phyloP scores from a whole-genome alignment of 208 protist genomes.

The Leishmania martiniquensis region DNA sequence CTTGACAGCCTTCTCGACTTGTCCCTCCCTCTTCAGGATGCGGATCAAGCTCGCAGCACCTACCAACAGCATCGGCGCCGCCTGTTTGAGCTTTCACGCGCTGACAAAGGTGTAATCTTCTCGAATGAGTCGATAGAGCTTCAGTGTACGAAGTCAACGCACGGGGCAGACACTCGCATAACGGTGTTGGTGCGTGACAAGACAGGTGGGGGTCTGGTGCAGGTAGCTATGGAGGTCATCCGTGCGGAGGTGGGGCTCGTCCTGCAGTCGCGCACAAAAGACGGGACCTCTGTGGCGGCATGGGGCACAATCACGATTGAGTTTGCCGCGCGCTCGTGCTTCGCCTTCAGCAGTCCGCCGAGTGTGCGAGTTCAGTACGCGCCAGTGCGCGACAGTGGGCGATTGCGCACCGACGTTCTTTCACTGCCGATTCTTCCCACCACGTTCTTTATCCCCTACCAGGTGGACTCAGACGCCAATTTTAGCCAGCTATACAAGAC shows the following conservation, averaged over 20 bases:
- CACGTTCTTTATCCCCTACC: slow-evolving; percentile 71
- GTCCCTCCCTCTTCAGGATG: slow-evolving; percentile 56
- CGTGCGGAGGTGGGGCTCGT: slow-evolving; percentile 55
- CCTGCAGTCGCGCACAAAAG: slow-evolving; percentile 56
- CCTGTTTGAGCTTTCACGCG: slow-evolving; percentile 35
- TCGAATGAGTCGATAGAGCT: slow-evolving; percentile 52
- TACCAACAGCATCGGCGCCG: slow-evolving; percentile 40
- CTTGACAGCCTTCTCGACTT: slow-evolving; percentile 72
- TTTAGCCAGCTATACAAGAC: slow-evolving; percentile 43
- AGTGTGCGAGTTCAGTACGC: slow-evolving; percentile 64
- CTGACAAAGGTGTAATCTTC: slow-evolving; percentile 47
- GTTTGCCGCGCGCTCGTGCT: slow-evolving; percentile 66
- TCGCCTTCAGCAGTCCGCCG: slow-evolving; percentile 62
- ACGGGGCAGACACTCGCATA: slow-evolving; percentile 52
- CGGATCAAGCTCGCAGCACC: slow-evolving; percentile 33
- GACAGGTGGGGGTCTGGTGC: slow-evolving; percentile 22
- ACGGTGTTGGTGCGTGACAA: slow-evolving; percentile 40
- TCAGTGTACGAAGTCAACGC: slow-evolving; percentile 50
- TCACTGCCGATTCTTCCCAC: slow-evolving; percentile 65
- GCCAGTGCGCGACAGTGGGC: slow-evolving; percentile 4
- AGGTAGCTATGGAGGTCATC: slow-evolving; percentile 50
- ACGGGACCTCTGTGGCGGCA: slow-evolving; percentile 20
- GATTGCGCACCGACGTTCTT: slow-evolving; percentile 43
- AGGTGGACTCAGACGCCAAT: slow-evolving; percentile 41
- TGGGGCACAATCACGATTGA: slow-evolving; percentile 42